These are phyloP conservation scores for Abrus pulchellus DNA, from an alignment of 306 rosid genomes.

Conservation along the genomic window DNA sequence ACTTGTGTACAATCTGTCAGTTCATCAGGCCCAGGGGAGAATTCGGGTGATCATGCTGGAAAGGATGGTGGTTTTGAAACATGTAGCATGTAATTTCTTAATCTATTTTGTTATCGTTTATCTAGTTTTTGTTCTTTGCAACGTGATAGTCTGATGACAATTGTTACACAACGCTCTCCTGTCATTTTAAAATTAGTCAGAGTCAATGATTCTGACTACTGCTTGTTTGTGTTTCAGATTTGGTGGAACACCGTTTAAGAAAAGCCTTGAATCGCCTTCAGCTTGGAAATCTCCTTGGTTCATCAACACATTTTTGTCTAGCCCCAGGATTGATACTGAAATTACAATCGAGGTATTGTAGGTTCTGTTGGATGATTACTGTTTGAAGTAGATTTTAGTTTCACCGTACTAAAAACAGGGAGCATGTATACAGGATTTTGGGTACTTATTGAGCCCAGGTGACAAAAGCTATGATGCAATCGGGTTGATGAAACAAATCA, in stretches of 20 bases:
- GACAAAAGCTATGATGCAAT: constrained; percentile 91
- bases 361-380: constrained; percentile 23
- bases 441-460: constrained; percentile 84
- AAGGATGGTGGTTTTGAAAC: constrained; percentile 60
- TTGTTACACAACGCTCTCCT: not conserved
- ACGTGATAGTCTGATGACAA: not conserved
- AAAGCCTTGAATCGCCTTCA: constrained; percentile 96
- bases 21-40: constrained; percentile 60
- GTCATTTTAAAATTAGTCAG: constrained; percentile 13
- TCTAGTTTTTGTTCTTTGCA: not conserved
- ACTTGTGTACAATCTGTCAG: constrained; percentile 56
- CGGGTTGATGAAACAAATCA: constrained; percentile 85
- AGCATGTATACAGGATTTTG: constrained; percentile 78
- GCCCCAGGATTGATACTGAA: constrained; percentile 84
- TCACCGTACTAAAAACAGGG: constrained; percentile 12
- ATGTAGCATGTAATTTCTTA: constrained; percentile 68
- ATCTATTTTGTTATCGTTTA: not conserved
- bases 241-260: constrained; percentile 81
- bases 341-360: constrained; percentile 85
- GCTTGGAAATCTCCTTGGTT: constrained; percentile 99
- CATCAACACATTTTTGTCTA: constrained; percentile 72
- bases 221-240: constrained; percentile 66
- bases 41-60: constrained; percentile 52
- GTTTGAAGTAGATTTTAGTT: not conserved
- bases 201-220: not conserved